Base-by-base conservation (phyloP, 2,329 filamentous ascomycete species). In the Cladophialophora yegresii region DNA sequence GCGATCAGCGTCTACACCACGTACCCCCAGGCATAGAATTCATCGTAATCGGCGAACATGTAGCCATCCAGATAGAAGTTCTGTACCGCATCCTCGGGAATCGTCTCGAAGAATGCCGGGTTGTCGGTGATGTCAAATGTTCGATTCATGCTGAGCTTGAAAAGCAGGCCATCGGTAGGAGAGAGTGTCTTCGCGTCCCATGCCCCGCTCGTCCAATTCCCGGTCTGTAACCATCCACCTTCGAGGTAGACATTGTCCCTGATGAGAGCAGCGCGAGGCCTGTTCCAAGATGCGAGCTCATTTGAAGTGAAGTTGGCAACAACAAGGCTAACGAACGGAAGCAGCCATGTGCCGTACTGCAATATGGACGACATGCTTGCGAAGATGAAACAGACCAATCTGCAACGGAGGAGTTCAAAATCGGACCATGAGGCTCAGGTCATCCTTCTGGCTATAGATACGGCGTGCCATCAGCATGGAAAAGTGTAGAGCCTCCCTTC, bases 41-140 rank as follows among this genome's bases (percentile, higher is more conserved):
- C 82, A 55, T 82, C 76, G 63, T 90, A 78, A 69, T 90, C 91
- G 54, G 81, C 82, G 33, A 91, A 82, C 77, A 91, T 83, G 7
- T 80, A 84, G 1, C 89, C 89, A 64, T 89, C 87, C 16, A 79
- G 66, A 66, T 84, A 89, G 66, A 83, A 83, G 66, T 82, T 84
- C 28, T 77, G 78, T 16, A 74, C 73, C 2, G 78, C 78, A 6
- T 80, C 77, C 32, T 72, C 78, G 0, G 78, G 78, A 65, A 85
- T 87, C 1, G 80, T 77, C 30, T 83, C 71, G 0, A 73, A 76
- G 1, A 74, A 72, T 13, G 89, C 78, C 9, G 88, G 73, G 16
- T 82, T 87, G 54, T 84, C 72, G 71, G 89, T 89, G 3, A 71
- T 67, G 0, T 79, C 77, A 61, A 89, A 89, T 0, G 86, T 76